phyloP scores from a whole-genome alignment of 805 yeast genomes.

The Yarrowia divulgata region DNA sequence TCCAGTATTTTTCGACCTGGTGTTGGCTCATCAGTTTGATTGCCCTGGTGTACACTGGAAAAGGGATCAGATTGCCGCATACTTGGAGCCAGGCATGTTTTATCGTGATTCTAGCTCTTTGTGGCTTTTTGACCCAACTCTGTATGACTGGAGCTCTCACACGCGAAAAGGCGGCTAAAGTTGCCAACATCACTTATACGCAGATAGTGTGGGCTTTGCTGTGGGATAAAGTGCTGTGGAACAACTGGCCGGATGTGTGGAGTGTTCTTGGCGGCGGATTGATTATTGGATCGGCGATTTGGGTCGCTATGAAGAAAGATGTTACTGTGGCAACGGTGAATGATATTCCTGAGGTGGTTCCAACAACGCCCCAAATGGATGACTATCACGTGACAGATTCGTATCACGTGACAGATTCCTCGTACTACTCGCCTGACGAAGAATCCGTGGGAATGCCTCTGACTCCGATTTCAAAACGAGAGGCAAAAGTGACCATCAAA shows the following conservation, averaged over 20 bases:
- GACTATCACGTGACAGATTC: background rate
- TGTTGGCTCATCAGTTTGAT: slow-evolving; percentile 62
- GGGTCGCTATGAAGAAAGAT: slow-evolving; percentile 50
- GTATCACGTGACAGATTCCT: background rate
- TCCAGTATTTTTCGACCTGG: slow-evolving; percentile 73
- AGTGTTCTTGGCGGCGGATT: slow-evolving; percentile 73
- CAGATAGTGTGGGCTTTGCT: slow-evolving; percentile 79
- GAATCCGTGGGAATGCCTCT: slow-evolving; percentile 15
- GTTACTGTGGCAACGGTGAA: slow-evolving; percentile 2
- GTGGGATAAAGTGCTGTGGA: slow-evolving; percentile 76
- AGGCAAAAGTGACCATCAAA: slow-evolving; percentile 15
- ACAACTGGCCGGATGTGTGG: slow-evolving; percentile 72
- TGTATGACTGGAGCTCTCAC: slow-evolving; percentile 82
- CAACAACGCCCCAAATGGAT: background rate
- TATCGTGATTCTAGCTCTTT: slow-evolving; percentile 66
- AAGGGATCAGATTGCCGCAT: slow-evolving; percentile 57
- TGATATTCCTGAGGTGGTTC: slow-evolving; percentile 17
- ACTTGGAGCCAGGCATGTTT: slow-evolving; percentile 70
- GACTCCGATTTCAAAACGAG: slow-evolving; percentile 7
- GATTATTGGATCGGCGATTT: slow-evolving; percentile 69
- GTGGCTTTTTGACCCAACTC: slow-evolving; percentile 86
- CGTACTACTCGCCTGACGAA: slow-evolving; percentile 5
- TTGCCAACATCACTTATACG: slow-evolving; percentile 76
- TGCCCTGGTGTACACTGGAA: slow-evolving; percentile 60
- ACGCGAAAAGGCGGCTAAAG: slow-evolving; percentile 77